Conservation (phyloP, 306 rosid species). For the Castanea mollissima region DNA sequence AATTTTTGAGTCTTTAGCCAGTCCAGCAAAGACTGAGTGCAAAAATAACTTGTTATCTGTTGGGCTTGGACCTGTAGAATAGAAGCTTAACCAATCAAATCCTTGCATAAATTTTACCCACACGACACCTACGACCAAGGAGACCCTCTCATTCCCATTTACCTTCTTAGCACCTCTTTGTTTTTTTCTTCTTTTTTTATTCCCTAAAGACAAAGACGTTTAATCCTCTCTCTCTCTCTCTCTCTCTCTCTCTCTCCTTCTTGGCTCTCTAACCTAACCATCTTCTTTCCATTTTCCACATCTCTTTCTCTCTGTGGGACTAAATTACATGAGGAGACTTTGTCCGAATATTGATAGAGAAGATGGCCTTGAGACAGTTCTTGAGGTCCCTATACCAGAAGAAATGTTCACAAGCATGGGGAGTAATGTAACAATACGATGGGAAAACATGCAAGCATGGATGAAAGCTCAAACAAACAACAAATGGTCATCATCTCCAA, state of each 20-base stretch:
- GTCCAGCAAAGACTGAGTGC: too few species aligned
- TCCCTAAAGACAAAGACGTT: background rate
- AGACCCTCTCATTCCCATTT: constrained; percentile 27
- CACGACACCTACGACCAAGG: constrained; percentile 63
- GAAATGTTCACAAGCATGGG: constrained; percentile 93
- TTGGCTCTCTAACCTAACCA: background rate
- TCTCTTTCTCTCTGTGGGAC: constrained; percentile 10
- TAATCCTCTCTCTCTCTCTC: background rate
- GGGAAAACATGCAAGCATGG: constrained; percentile 87
- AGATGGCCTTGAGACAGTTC: constrained; percentile 89
- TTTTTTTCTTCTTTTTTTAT: constrained; percentile 17
- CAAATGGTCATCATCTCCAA: constrained; percentile 52
- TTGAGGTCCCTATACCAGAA: constrained; percentile 90
- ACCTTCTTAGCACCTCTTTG: constrained; percentile 26
- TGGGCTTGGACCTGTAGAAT: background rate
- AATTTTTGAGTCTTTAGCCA: too few species aligned
- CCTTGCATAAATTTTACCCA: constrained; percentile 28
- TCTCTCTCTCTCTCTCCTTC: background rate
- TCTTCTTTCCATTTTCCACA: too few species aligned
- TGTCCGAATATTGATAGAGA: constrained; percentile 83
- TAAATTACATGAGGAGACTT: constrained; percentile 59
- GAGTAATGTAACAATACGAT: constrained; percentile 51
- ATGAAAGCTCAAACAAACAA: constrained; percentile 85
- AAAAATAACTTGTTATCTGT: too few species aligned
- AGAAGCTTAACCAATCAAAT: constrained; percentile 3